A percentile compares a stretch with the other conserved stretches of the same genome.
phyloP scores from a whole-genome alignment of 2,329 filamentous ascomycete genomes.

The Penicillium nordicum region DNA sequence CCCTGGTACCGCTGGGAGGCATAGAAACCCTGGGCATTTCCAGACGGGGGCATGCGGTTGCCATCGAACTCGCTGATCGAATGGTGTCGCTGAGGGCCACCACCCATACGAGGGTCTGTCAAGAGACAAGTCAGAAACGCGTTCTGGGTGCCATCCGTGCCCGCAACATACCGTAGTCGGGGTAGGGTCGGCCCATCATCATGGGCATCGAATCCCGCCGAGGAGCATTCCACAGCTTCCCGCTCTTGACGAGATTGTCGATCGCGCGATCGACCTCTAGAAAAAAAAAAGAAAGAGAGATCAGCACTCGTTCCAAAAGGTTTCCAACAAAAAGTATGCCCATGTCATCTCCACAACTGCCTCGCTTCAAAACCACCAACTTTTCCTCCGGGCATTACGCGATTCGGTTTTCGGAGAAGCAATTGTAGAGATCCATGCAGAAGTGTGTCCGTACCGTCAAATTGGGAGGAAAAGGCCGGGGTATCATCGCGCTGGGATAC shows the following conservation, averaged over 20 bases:
- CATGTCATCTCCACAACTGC: not conserved
- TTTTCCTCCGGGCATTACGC: not conserved
- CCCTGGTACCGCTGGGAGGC: conserved; percentile 86
- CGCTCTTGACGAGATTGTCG: conserved; percentile 94
- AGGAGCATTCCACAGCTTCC: conserved; percentile 73
- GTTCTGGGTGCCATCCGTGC: conserved; percentile 20
- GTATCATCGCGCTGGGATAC: conserved; percentile 71
- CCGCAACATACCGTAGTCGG: conserved; percentile 58
- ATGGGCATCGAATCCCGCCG: conserved; percentile 79
- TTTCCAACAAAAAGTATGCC: not conserved
- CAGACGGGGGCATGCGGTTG: conserved; percentile 67
- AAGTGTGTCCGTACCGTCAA: conserved; percentile 67
- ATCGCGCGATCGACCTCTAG: conserved; percentile 92
- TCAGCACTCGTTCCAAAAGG: conserved; percentile 24
- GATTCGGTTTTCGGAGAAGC: not conserved
- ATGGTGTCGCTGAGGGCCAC: conserved; percentile 69
- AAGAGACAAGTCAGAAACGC: conserved; percentile 25
- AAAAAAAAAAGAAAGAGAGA: conserved; percentile 11
- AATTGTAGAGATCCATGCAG: not conserved
- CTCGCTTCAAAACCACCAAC: not conserved
- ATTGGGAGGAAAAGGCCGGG: conserved; percentile 77
- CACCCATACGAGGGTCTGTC: conserved; percentile 67
- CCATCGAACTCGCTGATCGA: conserved; percentile 81
- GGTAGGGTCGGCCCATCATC: conserved; percentile 57
- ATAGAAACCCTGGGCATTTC: conserved; percentile 91